Conservation (phyloP, 2,329 filamentous ascomycete species). For the Dendrostoma leiphaemia region DNA sequence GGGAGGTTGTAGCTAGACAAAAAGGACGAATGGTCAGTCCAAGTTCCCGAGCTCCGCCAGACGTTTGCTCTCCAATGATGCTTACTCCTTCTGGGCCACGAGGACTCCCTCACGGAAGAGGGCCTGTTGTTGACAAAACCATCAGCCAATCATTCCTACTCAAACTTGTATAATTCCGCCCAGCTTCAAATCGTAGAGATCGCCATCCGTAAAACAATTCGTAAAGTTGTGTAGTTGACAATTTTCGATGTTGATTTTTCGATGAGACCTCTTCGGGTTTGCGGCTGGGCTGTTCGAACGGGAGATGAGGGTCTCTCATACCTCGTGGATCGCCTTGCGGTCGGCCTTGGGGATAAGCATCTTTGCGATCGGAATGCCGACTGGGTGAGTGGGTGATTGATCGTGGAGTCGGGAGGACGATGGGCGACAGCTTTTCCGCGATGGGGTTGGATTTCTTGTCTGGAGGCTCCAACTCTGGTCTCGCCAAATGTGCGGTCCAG, state of each 20-base stretch:
- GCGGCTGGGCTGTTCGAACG: background rate
- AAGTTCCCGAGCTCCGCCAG: background rate
- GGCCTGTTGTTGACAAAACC: conserved; percentile 36
- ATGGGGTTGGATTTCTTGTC: conserved; percentile 16
- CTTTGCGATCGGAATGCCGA: conserved; percentile 58
- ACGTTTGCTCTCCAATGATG: conserved; percentile 1
- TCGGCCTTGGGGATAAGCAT: conserved; percentile 99
- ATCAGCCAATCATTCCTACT: conserved; percentile 21
- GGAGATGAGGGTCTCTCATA: conserved; percentile 27
- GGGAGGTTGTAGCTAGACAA: conserved; percentile 75
- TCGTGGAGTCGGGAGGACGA: conserved; percentile 33
- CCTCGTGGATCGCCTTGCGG: conserved; percentile 99
- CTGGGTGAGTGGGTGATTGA: conserved; percentile 43
- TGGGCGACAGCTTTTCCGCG: conserved; percentile 16
- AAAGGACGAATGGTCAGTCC: conserved; percentile 3
- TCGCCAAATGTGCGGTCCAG: conserved; percentile 19
- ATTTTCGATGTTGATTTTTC: conserved; percentile 10
- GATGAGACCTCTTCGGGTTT: conserved; percentile 10
- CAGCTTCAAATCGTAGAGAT: background rate
- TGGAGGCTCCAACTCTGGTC: background rate
- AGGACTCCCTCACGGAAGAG: conserved; percentile 93
- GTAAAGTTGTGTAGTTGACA: background rate
- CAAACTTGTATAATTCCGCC: background rate
- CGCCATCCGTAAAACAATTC: background rate
- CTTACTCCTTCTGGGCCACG: conserved; percentile 89